phyloP scores from a whole-genome alignment of 2,329 filamentous ascomycete genomes.

The Dryadomyces quercivorus region DNA sequence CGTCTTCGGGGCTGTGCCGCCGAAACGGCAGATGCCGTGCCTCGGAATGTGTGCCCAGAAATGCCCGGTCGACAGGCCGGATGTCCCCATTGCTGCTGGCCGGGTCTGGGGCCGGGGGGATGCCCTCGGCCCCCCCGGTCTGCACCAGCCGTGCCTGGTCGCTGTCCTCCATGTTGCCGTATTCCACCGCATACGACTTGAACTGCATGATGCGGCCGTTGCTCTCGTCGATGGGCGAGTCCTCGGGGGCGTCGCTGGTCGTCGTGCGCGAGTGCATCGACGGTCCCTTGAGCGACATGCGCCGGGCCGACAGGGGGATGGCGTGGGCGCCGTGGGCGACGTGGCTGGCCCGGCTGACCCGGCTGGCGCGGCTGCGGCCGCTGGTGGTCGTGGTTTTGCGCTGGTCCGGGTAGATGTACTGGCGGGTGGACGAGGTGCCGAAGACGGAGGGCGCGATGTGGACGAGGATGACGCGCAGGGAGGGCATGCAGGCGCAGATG shows the following conservation, averaged over 20 bases:
- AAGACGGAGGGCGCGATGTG: conserved; percentile 16
- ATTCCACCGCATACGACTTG: not conserved
- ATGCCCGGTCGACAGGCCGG: too few relatives aligned
- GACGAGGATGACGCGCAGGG: conserved; percentile 18
- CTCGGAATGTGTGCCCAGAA: too few relatives aligned
- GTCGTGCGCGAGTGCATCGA: not conserved
- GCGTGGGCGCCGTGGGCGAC: conserved; percentile 3
- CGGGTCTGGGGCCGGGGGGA: too few relatives aligned
- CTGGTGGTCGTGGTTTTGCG: not conserved
- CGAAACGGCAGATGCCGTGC: too few relatives aligned
- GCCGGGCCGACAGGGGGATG: not conserved
- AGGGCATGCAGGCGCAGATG: conserved; percentile 23
- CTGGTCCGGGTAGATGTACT: conserved; percentile 1
- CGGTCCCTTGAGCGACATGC: not conserved
- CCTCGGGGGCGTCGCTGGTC: not conserved
- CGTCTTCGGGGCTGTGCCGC: too few relatives aligned
- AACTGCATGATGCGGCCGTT: not conserved
- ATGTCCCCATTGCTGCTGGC: too few relatives aligned
- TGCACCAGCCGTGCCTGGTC: conserved; percentile 1
- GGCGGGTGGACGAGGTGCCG: not conserved
- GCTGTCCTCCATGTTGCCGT: not conserved
- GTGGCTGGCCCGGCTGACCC: not conserved
- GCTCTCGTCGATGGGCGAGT: not conserved
- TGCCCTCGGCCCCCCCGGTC: too few relatives aligned
- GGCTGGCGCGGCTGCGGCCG: not conserved